Percentiles rank a stretch among this genome's conserved stretches.
phyloP scores from a whole-genome alignment of 2,329 filamentous ascomycete species.

The Fusarium sp. region DNA sequence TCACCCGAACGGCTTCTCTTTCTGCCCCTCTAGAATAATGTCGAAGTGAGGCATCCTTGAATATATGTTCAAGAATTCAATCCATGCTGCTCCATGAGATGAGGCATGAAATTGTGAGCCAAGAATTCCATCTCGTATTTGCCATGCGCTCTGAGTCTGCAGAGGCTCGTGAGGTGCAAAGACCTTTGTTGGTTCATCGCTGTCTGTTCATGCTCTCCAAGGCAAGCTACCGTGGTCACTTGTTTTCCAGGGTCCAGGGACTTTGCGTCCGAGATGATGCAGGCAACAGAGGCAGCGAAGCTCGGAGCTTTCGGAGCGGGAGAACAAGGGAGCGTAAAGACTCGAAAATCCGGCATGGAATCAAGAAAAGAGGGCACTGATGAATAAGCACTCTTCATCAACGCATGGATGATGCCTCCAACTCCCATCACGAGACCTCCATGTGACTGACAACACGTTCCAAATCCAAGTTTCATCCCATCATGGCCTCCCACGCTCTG shows the following conservation, averaged over 20 bases:
- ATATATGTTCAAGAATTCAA: neutral
- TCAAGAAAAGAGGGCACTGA: neutral
- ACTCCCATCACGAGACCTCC: slow-evolving; percentile 30
- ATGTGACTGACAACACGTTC: slow-evolving; percentile 13
- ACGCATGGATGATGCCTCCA: neutral
- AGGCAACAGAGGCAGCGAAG: neutral
- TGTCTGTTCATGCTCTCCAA: neutral
- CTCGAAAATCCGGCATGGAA: neutral
- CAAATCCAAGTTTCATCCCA: slow-evolving; percentile 16
- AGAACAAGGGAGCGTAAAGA: neutral
- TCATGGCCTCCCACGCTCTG: slow-evolving; percentile 8
- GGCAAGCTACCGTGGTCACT: neutral
- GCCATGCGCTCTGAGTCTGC: neutral
- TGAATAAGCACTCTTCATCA: neutral
- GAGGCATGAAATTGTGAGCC: neutral
- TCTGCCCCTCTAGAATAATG: slow-evolving; percentile 5
- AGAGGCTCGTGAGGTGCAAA: neutral
- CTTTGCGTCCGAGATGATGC: neutral
- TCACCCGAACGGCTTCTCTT: slow-evolving; percentile 2
- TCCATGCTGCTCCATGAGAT: neutral
- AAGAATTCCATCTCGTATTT: neutral
- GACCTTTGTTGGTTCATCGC: neutral
- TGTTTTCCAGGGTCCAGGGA: neutral
- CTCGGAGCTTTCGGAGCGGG: neutral
- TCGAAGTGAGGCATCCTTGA: neutral